These are phyloP conservation scores for Neurospora crassa DNA, from an alignment of 2,329 filamentous ascomycete genomes.

Conservation along the genomic window DNA sequence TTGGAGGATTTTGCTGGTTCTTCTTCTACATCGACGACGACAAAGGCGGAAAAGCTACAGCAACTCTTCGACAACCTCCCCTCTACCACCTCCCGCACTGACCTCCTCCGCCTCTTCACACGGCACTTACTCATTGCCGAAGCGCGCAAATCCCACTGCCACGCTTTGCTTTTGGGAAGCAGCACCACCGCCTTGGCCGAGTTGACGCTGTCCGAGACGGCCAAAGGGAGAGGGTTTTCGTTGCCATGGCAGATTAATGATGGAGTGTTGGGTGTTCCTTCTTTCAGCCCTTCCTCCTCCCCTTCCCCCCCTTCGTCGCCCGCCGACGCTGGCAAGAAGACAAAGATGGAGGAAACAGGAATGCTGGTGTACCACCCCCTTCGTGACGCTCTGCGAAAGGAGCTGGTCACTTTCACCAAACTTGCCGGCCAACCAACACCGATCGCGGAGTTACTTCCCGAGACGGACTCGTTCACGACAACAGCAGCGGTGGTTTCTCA, in stretches of 20 bases:
- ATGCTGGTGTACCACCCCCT: constrained; percentile 61
- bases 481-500: constrained; percentile 44
- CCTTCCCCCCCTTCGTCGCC: not conserved
- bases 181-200: constrained; percentile 84
- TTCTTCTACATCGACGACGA: not conserved
- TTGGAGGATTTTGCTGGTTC: not conserved
- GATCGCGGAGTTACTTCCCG: constrained; percentile 38
- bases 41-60: constrained; percentile 30
- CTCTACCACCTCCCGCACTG: constrained; percentile 65
- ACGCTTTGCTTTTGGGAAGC: constrained; percentile 71
- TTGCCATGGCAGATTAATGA: constrained; percentile 77
- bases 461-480: constrained; percentile 22
- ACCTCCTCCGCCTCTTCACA: constrained; percentile 62
- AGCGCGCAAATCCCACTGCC: constrained; percentile 47
- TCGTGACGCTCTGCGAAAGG: constrained; percentile 75
- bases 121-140: constrained; percentile 61
- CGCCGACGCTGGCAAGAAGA: not conserved
- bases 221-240: constrained; percentile 79
- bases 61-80: constrained; percentile 50
- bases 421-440: constrained; percentile 30
- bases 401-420: constrained; percentile 59
- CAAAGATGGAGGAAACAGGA: not conserved
- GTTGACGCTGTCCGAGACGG: constrained; percentile 75
- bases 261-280: constrained; percentile 35
- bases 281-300: constrained; percentile 14